Base-by-base conservation (phyloP, 2,329 filamentous ascomycete genomes). In the Trichoderma semiorbis region DNA sequence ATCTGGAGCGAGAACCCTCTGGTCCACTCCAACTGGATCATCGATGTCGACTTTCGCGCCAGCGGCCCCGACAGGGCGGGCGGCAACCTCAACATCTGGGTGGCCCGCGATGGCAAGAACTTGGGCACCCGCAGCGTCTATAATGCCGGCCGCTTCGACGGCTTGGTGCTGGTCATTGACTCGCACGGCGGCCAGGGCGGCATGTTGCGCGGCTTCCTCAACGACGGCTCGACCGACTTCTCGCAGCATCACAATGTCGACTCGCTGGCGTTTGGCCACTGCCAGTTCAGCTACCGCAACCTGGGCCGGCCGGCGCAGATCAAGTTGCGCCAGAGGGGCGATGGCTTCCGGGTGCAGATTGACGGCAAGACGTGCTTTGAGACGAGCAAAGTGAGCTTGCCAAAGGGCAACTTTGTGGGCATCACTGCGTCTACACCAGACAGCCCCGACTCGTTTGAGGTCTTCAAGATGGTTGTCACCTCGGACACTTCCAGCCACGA, bases 51-150 rank as follows among this genome's bases (percentile, higher is more conserved):
- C 78, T 98, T 99, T 82, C 90, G 96, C 75, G 93, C 91, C 67
- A 93, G 89, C 73, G 96, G 96, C 8, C 91, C 92, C 74, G 96
- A 98, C 79, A 87, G 93, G 76, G 94, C 91, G 65, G 90, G 91
- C 72, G 96, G 96, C 63, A 98, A 97, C 82, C 85, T 99, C 76
- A 95, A 98, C 82, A 87, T 99, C 77, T 99, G 96, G 96, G 93
- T 97, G 78, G 91, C 89, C 67, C 90, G 89, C 76, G 88, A 93
- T 73, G 92, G 92, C 36, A 83, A 88, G 73, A 84, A 85, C 34
- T 85, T 97, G 70, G 91, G 90, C 70, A 87, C 90, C 28, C 88
- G 89, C 74, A 97, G 93, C 81, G 89, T 97, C 76, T 97, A 98
- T 83, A 96, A 92, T 0, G 91, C 92, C 11, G 89, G 89, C 69